A percentile compares a stretch with the other conserved stretches of the same genome.
Conservation (phyloP, 257 asterid species). For the Salvia rosmarinus region DNA sequence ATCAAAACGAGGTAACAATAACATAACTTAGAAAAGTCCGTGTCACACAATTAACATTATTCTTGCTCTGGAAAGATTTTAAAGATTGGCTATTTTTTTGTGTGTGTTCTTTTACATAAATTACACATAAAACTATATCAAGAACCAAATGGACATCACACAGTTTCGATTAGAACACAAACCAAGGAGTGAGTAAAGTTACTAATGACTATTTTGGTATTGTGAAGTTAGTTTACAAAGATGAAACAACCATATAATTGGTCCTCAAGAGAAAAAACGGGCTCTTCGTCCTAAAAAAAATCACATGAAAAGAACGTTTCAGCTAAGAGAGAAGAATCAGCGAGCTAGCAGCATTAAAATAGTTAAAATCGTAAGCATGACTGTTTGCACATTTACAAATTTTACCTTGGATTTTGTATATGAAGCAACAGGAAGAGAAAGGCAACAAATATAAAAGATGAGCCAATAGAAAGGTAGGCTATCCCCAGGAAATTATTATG, state of each 20-base stretch:
- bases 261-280: slow-evolving; percentile 26
- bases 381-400: slow-evolving; percentile 23
- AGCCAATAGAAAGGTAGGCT: slow-evolving; percentile 60
- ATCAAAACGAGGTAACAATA: slow-evolving; percentile 19
- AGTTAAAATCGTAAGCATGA: slow-evolving; percentile 23
- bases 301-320: slow-evolving; percentile 11
- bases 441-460: slow-evolving; percentile 52
- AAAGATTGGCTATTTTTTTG: background rate
- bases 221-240: slow-evolving; percentile 20
- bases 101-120: background rate
- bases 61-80: slow-evolving; percentile 1
- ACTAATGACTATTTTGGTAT: slow-evolving; percentile 18
- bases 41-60: background rate
- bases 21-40: background rate
- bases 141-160: background rate
- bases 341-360: slow-evolving; percentile 22
- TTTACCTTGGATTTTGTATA: slow-evolving; percentile 65
- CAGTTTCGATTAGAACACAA: background rate
- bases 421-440: slow-evolving; percentile 61
- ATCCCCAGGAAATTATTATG: slow-evolving; percentile 65
- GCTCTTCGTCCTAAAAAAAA: slow-evolving; percentile 26
- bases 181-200: slow-evolving; percentile 17
- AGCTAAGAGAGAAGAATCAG: slow-evolving; percentile 27
- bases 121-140: slow-evolving; percentile 1
- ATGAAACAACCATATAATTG: slow-evolving; percentile 19